Conservation (phyloP, 305 asterid genomes). For the Fraxinus latifolia region DNA sequence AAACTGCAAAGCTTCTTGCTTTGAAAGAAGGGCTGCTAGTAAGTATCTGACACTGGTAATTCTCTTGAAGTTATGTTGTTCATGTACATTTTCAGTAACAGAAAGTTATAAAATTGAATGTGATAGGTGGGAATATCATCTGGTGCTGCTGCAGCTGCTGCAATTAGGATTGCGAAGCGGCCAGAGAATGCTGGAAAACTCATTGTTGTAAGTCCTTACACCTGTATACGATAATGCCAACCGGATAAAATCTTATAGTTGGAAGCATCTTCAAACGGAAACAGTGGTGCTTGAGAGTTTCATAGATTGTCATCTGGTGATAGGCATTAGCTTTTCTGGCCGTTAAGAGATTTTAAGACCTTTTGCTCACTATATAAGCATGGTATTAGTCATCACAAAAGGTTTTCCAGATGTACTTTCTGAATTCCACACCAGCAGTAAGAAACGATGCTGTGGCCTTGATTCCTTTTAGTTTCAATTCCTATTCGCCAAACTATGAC, state of each 20-base stretch:
- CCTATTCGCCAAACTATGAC: not conserved
- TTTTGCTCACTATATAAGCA: not conserved
- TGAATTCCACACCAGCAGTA: not conserved
- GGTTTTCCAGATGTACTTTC: not conserved
- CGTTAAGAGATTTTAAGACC: not conserved
- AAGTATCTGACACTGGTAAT: constrained; percentile 25
- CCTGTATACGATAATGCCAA: not conserved
- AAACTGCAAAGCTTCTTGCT: constrained; percentile 82
- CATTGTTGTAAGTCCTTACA: constrained; percentile 62
- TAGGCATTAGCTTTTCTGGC: not conserved
- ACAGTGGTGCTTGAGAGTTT: not conserved
- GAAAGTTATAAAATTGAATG: constrained; percentile 16
- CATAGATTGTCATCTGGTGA: not conserved
- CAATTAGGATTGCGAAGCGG: constrained; percentile 65
- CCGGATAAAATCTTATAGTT: not conserved
- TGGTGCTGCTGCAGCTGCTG: constrained; percentile 90
- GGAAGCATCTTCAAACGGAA: not conserved
- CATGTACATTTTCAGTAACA: not conserved
- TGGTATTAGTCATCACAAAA: not conserved
- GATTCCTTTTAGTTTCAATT: not conserved
- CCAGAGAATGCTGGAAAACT: constrained; percentile 86
- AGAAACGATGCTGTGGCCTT: not conserved
- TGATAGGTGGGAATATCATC: constrained; percentile 86
- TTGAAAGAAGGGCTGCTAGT: constrained; percentile 87
- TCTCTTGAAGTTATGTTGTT: not conserved